These are phyloP conservation scores for Cladophialophora yegresii DNA, from an alignment of 2,329 filamentous ascomycete genomes.

Conservation along the genomic window DNA sequence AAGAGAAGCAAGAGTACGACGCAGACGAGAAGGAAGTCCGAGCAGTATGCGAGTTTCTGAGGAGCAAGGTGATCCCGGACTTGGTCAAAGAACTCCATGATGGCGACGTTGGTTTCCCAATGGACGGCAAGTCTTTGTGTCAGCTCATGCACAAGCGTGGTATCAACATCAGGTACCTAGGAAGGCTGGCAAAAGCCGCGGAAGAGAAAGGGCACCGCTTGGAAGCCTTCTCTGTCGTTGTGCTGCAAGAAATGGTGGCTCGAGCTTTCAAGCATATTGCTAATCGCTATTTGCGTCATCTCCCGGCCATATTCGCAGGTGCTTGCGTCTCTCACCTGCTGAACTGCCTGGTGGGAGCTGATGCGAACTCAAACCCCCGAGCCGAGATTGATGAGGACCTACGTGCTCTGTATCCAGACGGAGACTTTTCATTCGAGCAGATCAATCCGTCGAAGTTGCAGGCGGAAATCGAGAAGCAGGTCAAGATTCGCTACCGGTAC, in stretches of 20 bases:
- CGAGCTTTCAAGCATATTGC: constrained; percentile 92
- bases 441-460: constrained; percentile 73
- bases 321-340: constrained; percentile 81
- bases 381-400: constrained; percentile 76
- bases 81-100: constrained; percentile 84
- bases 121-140: constrained; percentile 93
- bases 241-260: constrained; percentile 90
- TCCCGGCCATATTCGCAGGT: constrained; percentile 78
- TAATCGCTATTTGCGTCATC: constrained; percentile 73
- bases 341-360: constrained; percentile 84
- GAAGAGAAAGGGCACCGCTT: constrained; percentile 69
- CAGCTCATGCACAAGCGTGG: constrained; percentile 91
- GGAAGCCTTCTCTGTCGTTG: constrained; percentile 72
- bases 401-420: constrained; percentile 75
- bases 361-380: constrained; percentile 73
- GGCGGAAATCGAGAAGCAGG: constrained; percentile 69
- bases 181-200: constrained; percentile 72
- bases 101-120: constrained; percentile 93
- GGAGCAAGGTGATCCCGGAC: constrained; percentile 75
- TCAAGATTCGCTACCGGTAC: constrained; percentile 74
- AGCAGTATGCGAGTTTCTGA: constrained; percentile 76
- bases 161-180: constrained; percentile 96
- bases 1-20: constrained; percentile 79
- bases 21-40: constrained; percentile 88
- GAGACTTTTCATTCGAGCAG: constrained; percentile 77